Conservation (phyloP, 2,329 filamentous ascomycete species). For the Paecilomyces niveus region DNA sequence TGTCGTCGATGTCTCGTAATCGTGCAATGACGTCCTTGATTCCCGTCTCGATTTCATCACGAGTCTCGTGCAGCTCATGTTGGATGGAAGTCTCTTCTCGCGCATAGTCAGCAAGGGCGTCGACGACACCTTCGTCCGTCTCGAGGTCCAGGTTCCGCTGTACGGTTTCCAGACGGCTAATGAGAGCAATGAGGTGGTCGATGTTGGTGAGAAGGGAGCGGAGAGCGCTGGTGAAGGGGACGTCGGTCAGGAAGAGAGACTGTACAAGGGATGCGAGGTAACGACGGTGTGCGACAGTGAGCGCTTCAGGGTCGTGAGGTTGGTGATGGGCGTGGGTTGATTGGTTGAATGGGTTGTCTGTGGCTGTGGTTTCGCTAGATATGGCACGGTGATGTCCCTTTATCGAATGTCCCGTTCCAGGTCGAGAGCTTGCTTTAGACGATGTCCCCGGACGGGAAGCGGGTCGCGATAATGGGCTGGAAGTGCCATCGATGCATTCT, state of each 20-base stretch:
- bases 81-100: conserved; percentile 65
- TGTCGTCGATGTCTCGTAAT: conserved; percentile 55
- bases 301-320: conserved; percentile 73
- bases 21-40: conserved; percentile 56
- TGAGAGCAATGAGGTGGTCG: conserved; percentile 73
- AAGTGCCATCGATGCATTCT: conserved; percentile 56
- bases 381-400: not conserved
- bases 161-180: conserved; percentile 66
- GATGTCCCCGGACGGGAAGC: conserved; percentile 16
- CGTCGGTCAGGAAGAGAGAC: conserved; percentile 37
- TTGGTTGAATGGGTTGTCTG: conserved; percentile 8
- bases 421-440: conserved; percentile 1
- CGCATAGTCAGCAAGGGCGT: conserved; percentile 63
- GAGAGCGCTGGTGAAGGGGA: conserved; percentile 32
- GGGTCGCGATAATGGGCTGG: conserved; percentile 17
- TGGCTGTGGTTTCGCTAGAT: conserved; percentile 1
- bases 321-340: conserved; percentile 12
- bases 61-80: conserved; percentile 56
- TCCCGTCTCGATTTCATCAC: conserved; percentile 58
- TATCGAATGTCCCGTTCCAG: not conserved
- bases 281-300: conserved; percentile 69
- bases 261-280: conserved; percentile 62
- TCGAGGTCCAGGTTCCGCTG: conserved; percentile 76
- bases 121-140: conserved; percentile 72
- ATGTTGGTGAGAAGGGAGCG: conserved; percentile 44